phyloP scores from a whole-genome alignment of 2,329 filamentous ascomycete genomes.

The Xylariaceae sp. region DNA sequence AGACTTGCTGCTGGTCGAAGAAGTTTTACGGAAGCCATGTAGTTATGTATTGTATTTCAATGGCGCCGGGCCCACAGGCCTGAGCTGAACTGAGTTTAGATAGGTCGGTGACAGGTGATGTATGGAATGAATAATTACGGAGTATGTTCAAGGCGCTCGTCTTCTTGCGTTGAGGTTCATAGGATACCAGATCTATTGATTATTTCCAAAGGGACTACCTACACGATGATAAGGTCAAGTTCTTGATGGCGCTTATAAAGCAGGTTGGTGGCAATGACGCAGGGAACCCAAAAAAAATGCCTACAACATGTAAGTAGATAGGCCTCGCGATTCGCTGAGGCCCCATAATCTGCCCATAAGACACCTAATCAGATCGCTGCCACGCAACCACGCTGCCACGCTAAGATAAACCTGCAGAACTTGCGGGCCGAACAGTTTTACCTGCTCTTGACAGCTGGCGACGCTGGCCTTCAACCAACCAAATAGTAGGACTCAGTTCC shows the following conservation, averaged over 20 bases:
- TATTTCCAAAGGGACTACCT: neutral
- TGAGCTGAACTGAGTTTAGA: neutral
- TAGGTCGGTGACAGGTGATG: neutral
- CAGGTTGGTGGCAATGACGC: slow-evolving; percentile 19
- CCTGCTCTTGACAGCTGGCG: neutral
- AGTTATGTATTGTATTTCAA: neutral
- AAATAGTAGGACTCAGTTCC: neutral
- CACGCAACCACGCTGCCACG: too few species aligned
- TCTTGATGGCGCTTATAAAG: slow-evolving; percentile 17
- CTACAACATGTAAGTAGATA: too few species aligned
- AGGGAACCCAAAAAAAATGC: neutral
- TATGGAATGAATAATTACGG: neutral
- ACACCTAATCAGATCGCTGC: too few species aligned
- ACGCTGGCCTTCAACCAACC: neutral
- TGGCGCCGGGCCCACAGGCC: neutral
- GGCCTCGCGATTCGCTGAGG: too few species aligned
- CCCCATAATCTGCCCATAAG: too few species aligned
- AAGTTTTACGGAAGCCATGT: slow-evolving; percentile 26
- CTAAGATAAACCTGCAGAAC: too few species aligned
- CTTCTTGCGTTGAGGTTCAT: neutral
- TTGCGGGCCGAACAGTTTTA: too few species aligned
- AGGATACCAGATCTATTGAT: neutral
- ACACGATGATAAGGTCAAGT: slow-evolving; percentile 16
- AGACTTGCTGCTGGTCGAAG: slow-evolving; percentile 27
- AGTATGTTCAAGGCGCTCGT: neutral